Evolutionary conservation across 2,329 filamentous ascomycete genomes (phyloP).

Genomic region (Monosporascus cannonballus): DNA sequence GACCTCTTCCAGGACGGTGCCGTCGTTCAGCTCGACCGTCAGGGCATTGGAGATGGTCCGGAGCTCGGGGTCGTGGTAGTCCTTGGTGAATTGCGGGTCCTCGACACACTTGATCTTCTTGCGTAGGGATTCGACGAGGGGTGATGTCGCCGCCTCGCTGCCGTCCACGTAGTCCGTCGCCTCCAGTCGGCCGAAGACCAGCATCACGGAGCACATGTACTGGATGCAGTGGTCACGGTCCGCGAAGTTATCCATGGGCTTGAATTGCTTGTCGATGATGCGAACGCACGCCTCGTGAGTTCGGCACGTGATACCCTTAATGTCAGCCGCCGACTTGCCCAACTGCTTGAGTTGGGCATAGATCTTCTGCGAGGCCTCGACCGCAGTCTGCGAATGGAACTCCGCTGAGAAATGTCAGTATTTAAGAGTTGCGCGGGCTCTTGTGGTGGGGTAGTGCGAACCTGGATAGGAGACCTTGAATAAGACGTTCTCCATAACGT

Average conservation of each 20-base stretch:
- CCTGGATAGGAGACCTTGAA: conserved; percentile 99
- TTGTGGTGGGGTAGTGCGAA: conserved; percentile 33
- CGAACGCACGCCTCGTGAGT: conserved; percentile 98
- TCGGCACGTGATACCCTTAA: conserved; percentile 87
- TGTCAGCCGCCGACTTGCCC: conserved; percentile 90
- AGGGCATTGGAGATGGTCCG: conserved; percentile 97
- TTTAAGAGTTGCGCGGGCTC: background rate
- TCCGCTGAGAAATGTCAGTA: conserved; percentile 51
- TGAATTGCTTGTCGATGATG: conserved; percentile 99
- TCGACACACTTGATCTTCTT: conserved; percentile 95
- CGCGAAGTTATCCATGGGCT: conserved; percentile 99
- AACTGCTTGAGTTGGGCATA: conserved; percentile 73
- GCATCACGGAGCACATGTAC: conserved; percentile 98
- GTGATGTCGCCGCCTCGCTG: conserved; percentile 83
- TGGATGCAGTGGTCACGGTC: conserved; percentile 99
- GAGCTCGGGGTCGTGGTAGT: conserved; percentile 91
- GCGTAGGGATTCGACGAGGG: conserved; percentile 83
- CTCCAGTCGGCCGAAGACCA: conserved; percentile 88
- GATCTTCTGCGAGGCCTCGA: conserved; percentile 88
- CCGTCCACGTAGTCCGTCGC: conserved; percentile 92
- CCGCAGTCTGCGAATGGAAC: conserved; percentile 97
- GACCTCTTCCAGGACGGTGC: conserved; percentile 83
- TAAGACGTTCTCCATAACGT: conserved; percentile 99
- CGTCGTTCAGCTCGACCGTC: conserved; percentile 91
- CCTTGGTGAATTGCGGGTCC: conserved; percentile 86